A percentile compares a stretch with the other conserved stretches of the same genome.
Conservation (phyloP, 345 rosid species). For the Aurinia saxatilis region DNA sequence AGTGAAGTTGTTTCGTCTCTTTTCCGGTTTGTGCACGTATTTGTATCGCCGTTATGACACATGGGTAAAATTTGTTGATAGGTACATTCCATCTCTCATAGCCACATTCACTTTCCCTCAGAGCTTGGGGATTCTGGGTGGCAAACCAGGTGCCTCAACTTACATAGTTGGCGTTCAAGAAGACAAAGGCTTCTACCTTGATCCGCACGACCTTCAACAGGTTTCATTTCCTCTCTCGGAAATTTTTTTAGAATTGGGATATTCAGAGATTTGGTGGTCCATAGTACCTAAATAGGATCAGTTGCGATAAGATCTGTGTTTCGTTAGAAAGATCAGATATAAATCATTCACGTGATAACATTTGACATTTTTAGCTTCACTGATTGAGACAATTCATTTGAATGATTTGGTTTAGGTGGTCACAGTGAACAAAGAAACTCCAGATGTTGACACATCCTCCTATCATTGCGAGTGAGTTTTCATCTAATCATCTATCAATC, state of each 20-base stretch:
- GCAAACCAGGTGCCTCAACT: conserved; percentile 87
- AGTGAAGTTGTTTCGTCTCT: background rate
- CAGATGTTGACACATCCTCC: conserved; percentile 73
- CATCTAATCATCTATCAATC: background rate
- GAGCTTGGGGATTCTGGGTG: conserved; percentile 91
- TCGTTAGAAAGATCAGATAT: background rate
- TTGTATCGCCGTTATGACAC: background rate
- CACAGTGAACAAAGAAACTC: conserved; percentile 39
- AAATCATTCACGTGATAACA: background rate
- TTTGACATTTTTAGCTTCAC: background rate
- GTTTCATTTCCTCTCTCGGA: conserved; percentile 8
- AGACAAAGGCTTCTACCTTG: conserved; percentile 72
- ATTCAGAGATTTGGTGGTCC: background rate
- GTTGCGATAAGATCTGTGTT: background rate
- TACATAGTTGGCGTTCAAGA: conserved; percentile 91
- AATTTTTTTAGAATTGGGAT: background rate
- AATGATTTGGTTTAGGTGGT: conserved; percentile 44
- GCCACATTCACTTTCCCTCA: conserved; percentile 83
- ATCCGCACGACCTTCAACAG: conserved; percentile 82
- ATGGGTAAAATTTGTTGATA: conserved; percentile 17
- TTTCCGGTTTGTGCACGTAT: background rate
- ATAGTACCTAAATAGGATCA: background rate
- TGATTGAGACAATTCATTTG: background rate
- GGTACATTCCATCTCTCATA: conserved; percentile 75
- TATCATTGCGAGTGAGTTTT: conserved; percentile 71